phyloP scores from a whole-genome alignment of 768 basidiomycete genomes.

The Leucosporidium creatinivorum region DNA sequence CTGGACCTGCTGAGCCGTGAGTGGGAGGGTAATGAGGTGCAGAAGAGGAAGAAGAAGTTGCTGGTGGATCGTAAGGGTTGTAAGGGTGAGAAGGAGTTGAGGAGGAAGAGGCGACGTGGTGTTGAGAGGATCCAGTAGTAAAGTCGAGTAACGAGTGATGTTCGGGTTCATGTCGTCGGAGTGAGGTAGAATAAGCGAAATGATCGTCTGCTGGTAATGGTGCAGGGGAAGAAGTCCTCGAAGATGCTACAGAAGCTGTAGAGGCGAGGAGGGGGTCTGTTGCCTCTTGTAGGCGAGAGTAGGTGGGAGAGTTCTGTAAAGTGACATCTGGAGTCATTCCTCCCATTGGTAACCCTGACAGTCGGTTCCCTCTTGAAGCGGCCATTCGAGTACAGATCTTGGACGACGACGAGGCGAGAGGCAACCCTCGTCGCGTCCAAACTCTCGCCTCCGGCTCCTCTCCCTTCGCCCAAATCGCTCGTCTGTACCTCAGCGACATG shows the following conservation, averaged over 20 bases:
- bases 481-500: too few species aligned
- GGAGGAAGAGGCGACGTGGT: neutral
- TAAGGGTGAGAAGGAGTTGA: neutral
- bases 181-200: slow-evolving; percentile 22
- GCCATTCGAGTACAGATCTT: too few species aligned
- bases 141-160: slow-evolving; percentile 10
- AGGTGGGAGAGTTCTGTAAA: too few species aligned
- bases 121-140: neutral
- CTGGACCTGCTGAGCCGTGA: neutral
- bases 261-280: too few species aligned
- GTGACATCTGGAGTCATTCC: too few species aligned
- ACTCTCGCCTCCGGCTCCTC: too few species aligned
- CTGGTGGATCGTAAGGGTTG: neutral
- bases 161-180: slow-evolving; percentile 22
- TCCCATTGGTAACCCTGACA: too few species aligned
- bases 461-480: too few species aligned
- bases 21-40: neutral
- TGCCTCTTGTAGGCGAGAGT: too few species aligned
- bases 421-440: too few species aligned
- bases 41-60: neutral
- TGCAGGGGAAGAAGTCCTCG: neutral
- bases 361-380: too few species aligned
- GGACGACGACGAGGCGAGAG: too few species aligned
- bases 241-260: neutral
- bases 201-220: slow-evolving; percentile 16